Base-by-base conservation (phyloP, 1,139 yeast genomes). In the Pneumocystis jirovecii region DNA sequence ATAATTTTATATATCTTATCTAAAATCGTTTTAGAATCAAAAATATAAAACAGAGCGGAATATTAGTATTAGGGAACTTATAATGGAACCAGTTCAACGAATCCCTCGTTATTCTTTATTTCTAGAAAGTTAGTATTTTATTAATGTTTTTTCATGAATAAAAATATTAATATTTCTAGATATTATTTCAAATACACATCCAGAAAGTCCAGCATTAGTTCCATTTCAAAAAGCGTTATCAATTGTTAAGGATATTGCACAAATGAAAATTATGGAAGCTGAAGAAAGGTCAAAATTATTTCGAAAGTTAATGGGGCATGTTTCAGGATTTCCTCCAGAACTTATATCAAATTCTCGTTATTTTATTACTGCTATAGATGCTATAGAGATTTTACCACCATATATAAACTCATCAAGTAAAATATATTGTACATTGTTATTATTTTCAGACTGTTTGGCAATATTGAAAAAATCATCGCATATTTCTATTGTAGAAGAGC, bases 61-160 rank as follows among this genome's bases (percentile, higher is more conserved):
- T 29, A 63, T 65, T 10, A 64, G 67, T n/a, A 42, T 65, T 7
- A 63, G 67, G 12, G 67, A 65, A 35, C 61, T 65, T 12, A 64
- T 65, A 42, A 63, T 63, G 65, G 67, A 65, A n/a, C 67, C 67
- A 5, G 63, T 65, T 3, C 63, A 64, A 6, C 57, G 67, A 7
- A 63, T 65, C 10, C 67, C 67, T 12, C 61, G 67, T 12, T 65
- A 65, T 39, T 61, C 67, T 37, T 59, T 65, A 21, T 65, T 65
- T 25, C 61, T 65, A 57, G 57, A 60, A 25, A 60, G 61, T 60
- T 12, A 60, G 39, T 42, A 29, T 40, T 12, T 25, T 3, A 39
- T 21, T 29, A 40, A 19, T 59, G 6, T n/a, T 59, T 40, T 59
- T 59, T 59, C 19, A 17, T 19, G 31, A 40, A 25, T n/a, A 42